A percentile compares a stretch with the other conserved stretches of the same genome.
Evolutionary conservation across 1,284 basidiomycete species (phyloP).

Genomic region (Sphaerobolus stellatus): DNA sequence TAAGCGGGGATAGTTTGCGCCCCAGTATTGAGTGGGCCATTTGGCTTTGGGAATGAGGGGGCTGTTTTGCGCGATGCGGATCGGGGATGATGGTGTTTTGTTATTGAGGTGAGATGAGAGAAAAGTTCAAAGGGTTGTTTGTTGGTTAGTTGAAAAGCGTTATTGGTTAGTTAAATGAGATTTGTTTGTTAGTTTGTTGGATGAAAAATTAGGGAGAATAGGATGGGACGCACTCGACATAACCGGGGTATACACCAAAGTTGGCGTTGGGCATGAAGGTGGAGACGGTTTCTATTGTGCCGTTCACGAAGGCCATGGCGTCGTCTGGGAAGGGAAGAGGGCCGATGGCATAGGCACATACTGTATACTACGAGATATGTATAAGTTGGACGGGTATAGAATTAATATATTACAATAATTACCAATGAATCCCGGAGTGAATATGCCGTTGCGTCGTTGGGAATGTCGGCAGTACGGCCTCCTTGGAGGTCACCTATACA

Average conservation of each 20-base stretch:
- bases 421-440: constrained; percentile 24
- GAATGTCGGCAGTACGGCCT: constrained; percentile 23
- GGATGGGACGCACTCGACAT: constrained; percentile 10
- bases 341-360: constrained; percentile 9
- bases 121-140: no score
- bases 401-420: constrained; percentile 6
- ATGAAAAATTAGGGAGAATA: no score
- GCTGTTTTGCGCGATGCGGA: background rate
- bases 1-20: constrained; percentile 32
- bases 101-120: no score
- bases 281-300: background rate
- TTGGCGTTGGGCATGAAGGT: constrained; percentile 13
- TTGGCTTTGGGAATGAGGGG: background rate
- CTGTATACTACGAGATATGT: background rate
- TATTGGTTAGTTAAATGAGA: no score
- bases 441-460: constrained; percentile 23
- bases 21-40: constrained; percentile 29
- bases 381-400: background rate
- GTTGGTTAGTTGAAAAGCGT: no score
- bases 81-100: background rate
- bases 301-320: constrained; percentile 4
- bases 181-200: background rate
- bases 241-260: constrained; percentile 22
- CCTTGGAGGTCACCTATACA: constrained; percentile 10
- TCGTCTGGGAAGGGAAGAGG: background rate